Evolutionary conservation across 148 eudicot species (phyloP), one percentile per base, ranked within the genome.

Genomic region (Diospyros lotus): DNA sequence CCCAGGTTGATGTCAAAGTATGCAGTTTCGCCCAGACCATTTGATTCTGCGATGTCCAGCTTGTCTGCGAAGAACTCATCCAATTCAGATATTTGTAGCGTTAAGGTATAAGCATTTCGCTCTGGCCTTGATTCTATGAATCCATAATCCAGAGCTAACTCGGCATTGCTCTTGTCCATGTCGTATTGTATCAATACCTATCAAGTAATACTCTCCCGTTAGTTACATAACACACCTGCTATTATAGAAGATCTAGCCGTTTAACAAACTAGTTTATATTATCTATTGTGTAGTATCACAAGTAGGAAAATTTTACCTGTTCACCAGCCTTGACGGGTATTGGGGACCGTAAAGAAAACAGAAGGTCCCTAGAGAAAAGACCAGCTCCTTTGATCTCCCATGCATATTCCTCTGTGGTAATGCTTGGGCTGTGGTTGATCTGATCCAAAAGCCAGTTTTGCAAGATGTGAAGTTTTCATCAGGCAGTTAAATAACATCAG

Each of bases 381-480:
- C 99, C 99, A n/a, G 89, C 89, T 74, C 98, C 99, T 82, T 79
- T 87, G 68, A 95, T 85, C 82, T 95, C 99, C 76, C 84, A 90
- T 18, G 93, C 89, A 76, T 93, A 86, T 76, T 93, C 89, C 84
- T 90, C 91, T 8, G 89, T 81, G 54, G 87, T 93, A 62, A 95
- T 89, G 71, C 64, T 77, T 62, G 86, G 84, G 68, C 89, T 93
- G 86, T 95, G 99, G 81, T 95, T 95, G 80, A 91, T 80, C 99
- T 95, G 91, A 73, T 77, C 9, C 77, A 78, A 42, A 69, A 72
- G 72, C 65, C 15, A 64, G 54, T 64, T 78, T 44, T 67, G 74
- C 44, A 56, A 9, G 61, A 41, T 38, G 5, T 40, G 64, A 73
- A 46, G 18, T 60, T 71, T 48, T 39, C 41, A 64, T 18, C 60